Base-by-base conservation (phyloP, 495 filamentous ascomycete genomes). In the Chaetomium fimeti region DNA sequence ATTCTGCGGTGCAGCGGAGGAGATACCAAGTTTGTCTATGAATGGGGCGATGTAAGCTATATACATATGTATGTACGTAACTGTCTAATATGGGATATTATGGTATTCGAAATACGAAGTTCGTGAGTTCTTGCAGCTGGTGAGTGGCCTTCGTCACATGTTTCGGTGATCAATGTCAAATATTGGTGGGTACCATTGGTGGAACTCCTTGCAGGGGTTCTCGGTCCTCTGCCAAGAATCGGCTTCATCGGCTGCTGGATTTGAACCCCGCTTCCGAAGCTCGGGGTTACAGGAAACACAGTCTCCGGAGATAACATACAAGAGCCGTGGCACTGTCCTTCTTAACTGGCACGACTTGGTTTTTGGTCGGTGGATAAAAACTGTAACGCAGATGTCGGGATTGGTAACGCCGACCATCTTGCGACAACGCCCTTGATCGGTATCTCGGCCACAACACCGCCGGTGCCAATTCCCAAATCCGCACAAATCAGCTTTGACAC, bases 401-500 rank as follows among this genome's bases (percentile, higher is more conserved):
- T 43, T 43, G 40, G 16, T 18, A 40, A 25, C n/a, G 9, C 51
- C 53, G 61, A 61, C 65, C 65, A 57, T 60, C 47, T 59, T 24
- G 36, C 24, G 16, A 15, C 29, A 40, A 56, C 43, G 55, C 59
- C 40, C 54, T 42, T 22, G 63, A 71, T 69, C 68, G 71, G 60
- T 57, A 60, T 57, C 62, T 54, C 48, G 59, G 64, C 64, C 63
- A 57, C 69, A 64, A 61, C 68, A 64, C 9, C 57, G 22, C 65
- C 52, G 65, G 32, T 20, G 16, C 15, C 55, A 54, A 22, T 51
- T 57, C 15, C 15, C 47, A 56, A 36, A 22, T 47, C 62, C 40
- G 40, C 40, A 3, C 15, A 43, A 43, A 13, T 18, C 40, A 18
- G 18, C 40, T 43, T 18, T 18, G 16, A 13, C 13, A 56, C n/a